Base-by-base conservation (phyloP, 129 eudicot species). In the Tagetes erecta region DNA sequence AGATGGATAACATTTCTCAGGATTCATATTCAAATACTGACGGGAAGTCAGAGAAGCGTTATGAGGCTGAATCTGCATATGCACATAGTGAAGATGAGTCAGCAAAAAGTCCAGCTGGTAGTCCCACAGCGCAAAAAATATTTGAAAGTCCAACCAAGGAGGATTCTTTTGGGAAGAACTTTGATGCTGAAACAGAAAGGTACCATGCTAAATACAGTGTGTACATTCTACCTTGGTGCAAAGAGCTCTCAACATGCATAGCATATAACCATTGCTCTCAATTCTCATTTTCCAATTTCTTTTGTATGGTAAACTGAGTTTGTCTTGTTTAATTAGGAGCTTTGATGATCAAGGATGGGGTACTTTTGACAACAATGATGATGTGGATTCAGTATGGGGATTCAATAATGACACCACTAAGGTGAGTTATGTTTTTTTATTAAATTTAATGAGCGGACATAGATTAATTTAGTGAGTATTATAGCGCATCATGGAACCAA, bases 361-460 rank as follows among this genome's bases (percentile, higher is more conserved):
- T 46, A 87, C 89, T 34, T 94, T 90, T 65, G 97, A 90, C 78
- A 84, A 85, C 76, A 90, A 85, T 69, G 98, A 93, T 71, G 98
- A 94, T 79, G 85, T 81, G 37, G 96, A 94, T 78, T 94, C 98
- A 13, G 97, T 94, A 35, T 94, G 98, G 98, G 98, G 98, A 45
- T 92, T 89, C 70, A 86, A 75, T 74, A 64, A 73, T 9, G 77
- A 66, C 58, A 52, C 75, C 80, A 71, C 89, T 69, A 94, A 90
- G 88, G 98, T 87, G 71, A 76, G 86, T 78, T 69, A 27, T 34
- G 34, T 71, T 2, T 53, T 55, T 20, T 68, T 44, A 76, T 67
- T 46, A 11, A 35, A 39, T 52, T 52, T 11, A 67, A 2, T 56
- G 50, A 37, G 57, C 44, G 58, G 8, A 4, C 44, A 57, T 14